Conservation (phyloP, 192 early-diverging fungal genomes). For the Helicostylum pulchrum region DNA sequence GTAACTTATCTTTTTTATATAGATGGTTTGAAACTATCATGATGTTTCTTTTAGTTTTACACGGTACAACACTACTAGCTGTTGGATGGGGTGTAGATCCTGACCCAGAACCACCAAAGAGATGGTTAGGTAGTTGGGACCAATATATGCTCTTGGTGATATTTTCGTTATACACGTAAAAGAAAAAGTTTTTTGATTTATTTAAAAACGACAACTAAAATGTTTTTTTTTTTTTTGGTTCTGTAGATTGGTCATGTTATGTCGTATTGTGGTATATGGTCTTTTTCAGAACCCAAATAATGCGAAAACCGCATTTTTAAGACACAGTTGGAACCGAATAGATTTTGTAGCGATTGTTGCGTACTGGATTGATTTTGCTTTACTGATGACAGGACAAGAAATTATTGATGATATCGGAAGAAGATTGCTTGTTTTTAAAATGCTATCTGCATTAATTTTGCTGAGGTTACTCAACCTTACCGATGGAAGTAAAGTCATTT, state of each 20-base stretch:
- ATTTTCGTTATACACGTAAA: conserved; percentile 55
- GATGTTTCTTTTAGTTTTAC: conserved; percentile 41
- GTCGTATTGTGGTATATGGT: conserved; percentile 30
- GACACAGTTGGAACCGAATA: conserved; percentile 61
- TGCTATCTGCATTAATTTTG: conserved; percentile 48
- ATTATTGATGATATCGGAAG: conserved; percentile 26
- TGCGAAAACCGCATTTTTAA: conserved; percentile 44
- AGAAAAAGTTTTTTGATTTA: background rate
- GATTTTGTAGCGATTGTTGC: conserved; percentile 51
- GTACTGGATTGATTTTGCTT: conserved; percentile 53
- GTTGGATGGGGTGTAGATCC: conserved; percentile 33
- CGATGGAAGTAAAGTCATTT: conserved; percentile 49
- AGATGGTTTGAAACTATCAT: conserved; percentile 51
- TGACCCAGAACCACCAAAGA: conserved; percentile 18
- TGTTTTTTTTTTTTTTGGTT: too few relatives aligned
- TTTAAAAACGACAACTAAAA: background rate
- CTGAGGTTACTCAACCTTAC: conserved; percentile 54
- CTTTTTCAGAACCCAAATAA: conserved; percentile 27
- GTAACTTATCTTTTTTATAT: background rate
- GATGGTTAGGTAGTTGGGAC: conserved; percentile 46
- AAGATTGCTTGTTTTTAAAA: conserved; percentile 49
- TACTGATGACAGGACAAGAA: conserved; percentile 35
- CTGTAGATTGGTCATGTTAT: background rate
- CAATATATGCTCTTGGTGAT: conserved; percentile 48
- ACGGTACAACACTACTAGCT: conserved; percentile 41